These are phyloP conservation scores for Volvox carteri DNA, from an alignment of 163 green algal genomes.

Conservation along the genomic window DNA sequence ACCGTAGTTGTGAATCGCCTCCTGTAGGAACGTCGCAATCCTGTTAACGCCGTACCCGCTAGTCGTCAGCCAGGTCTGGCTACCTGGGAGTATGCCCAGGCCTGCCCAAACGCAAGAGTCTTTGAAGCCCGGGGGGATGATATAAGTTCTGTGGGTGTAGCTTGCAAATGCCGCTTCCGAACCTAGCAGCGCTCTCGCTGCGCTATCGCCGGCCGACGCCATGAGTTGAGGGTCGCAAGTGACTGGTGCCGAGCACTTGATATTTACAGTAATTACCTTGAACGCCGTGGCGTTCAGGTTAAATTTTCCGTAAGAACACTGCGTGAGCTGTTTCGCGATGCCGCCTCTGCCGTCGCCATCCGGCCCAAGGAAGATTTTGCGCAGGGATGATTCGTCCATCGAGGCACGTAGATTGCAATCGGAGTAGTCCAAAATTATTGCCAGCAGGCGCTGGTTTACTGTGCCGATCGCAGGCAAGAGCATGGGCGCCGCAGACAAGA, in stretches of 20 bases:
- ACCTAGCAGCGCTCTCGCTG: constrained; percentile 1
- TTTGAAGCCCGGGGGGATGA: background rate
- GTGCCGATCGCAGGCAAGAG: too few relatives aligned
- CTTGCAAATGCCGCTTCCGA: background rate
- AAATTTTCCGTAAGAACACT: constrained; percentile 1
- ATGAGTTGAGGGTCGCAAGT: too few relatives aligned
- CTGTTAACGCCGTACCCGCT: background rate
- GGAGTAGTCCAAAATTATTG: background rate
- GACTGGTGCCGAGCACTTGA: background rate
- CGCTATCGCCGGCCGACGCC: background rate
- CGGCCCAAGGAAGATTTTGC: background rate
- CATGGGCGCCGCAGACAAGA: too few relatives aligned
- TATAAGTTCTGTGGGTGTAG: constrained; percentile 16
- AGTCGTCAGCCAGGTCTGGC: constrained; percentile 31
- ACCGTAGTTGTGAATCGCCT: constrained; percentile 20
- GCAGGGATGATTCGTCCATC: background rate
- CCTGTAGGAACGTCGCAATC: constrained; percentile 6
- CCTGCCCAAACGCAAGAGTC: constrained; percentile 8
- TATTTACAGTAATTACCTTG: background rate
- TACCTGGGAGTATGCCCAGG: constrained; percentile 33
- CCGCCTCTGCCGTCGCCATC: background rate
- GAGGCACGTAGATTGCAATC: background rate
- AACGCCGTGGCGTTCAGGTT: constrained; percentile 15
- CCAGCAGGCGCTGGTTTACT: background rate
- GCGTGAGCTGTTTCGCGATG: background rate